Percentiles rank a stretch among this genome's conserved stretches.
Evolutionary conservation across 306 rosid species (phyloP).

Genomic region (peach (Prunus persica)): DNA sequence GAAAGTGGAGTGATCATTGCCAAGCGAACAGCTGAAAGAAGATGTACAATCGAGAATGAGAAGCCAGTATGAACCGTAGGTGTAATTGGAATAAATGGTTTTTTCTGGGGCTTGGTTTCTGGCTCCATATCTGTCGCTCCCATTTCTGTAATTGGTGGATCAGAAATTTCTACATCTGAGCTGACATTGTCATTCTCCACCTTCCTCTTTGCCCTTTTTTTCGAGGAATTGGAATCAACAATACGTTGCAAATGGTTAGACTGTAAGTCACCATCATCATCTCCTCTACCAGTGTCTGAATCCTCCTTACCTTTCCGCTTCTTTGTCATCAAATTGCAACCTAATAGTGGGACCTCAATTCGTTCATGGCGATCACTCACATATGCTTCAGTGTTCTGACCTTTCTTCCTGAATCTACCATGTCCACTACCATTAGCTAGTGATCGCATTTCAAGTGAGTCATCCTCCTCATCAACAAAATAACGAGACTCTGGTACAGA

Average conservation of each 20-base stretch:
- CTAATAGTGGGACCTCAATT: conserved; percentile 65
- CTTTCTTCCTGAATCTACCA: conserved; percentile 49
- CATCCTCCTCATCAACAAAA: conserved; percentile 55
- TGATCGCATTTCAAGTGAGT: conserved; percentile 40
- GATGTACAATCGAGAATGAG: conserved; percentile 90
- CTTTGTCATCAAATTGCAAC: conserved; percentile 57
- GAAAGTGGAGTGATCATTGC: conserved; percentile 75
- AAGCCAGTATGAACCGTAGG: conserved; percentile 94
- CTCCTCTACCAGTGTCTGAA: conserved; percentile 42
- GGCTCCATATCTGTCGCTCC: conserved; percentile 61
- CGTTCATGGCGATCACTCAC: conserved; percentile 44
- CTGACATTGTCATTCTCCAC: conserved; percentile 48
- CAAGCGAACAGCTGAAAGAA: conserved; percentile 92
- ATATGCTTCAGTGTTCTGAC: conserved; percentile 43
- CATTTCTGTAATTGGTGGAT: conserved; percentile 44
- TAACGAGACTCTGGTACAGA: conserved; percentile 39
- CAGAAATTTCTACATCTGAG: conserved; percentile 64
- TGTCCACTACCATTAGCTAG: conserved; percentile 46
- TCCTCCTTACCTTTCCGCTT: conserved; percentile 68
- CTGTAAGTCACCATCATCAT: conserved; percentile 44
- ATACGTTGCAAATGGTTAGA: conserved; percentile 31
- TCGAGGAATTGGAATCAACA: conserved; percentile 47
- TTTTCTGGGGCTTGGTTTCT: conserved; percentile 84
- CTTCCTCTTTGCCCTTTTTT: conserved; percentile 71
- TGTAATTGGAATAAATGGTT: conserved; percentile 69